Conservation (phyloP, 1,284 basidiomycete species). For the Ceratobasidium sp. region DNA sequence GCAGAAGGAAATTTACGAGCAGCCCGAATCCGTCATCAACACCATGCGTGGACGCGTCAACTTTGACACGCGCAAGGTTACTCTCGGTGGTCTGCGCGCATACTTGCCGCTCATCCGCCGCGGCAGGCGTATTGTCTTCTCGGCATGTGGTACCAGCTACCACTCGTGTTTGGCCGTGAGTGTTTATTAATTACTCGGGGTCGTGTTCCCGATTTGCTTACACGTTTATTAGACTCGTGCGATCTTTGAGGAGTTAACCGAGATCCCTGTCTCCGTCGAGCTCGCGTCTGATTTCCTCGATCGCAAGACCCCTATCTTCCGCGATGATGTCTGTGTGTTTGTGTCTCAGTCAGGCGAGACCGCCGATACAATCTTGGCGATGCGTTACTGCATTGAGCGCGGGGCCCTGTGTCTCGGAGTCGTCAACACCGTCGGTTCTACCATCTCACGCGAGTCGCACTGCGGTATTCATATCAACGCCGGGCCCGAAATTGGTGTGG, state of each 20-base stretch:
- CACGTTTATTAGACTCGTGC: constrained; percentile 73
- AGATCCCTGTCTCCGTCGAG: constrained; percentile 98
- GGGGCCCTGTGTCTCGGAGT: constrained; percentile 97
- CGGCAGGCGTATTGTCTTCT: constrained; percentile 94
- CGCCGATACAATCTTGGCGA: constrained; percentile 95
- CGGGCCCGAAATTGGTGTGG: constrained; percentile 98
- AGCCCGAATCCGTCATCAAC: constrained; percentile 99
- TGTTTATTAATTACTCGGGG: not conserved
- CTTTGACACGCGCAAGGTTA: constrained; percentile 93
- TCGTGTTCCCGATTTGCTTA: not conserved
- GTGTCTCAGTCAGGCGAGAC: constrained; percentile 99
- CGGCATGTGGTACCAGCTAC: constrained; percentile 97
- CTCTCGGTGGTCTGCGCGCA: constrained; percentile 93
- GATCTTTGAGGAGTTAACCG: constrained; percentile 98
- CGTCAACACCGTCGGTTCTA: constrained; percentile 98
- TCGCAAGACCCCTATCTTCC: constrained; percentile 98
- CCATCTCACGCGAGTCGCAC: constrained; percentile 97
- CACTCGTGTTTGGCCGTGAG: constrained; percentile 90
- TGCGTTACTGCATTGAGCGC: constrained; percentile 96
- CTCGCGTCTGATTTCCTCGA: constrained; percentile 99
- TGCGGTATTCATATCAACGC: constrained; percentile 99
- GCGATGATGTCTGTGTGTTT: constrained; percentile 98
- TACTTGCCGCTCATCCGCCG: constrained; percentile 97
- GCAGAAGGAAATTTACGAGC: constrained; percentile 99
- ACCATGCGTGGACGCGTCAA: constrained; percentile 99